Evolutionary conservation across 106 monocot genomes (phyloP).

Genomic region (Triglochin maritima): DNA sequence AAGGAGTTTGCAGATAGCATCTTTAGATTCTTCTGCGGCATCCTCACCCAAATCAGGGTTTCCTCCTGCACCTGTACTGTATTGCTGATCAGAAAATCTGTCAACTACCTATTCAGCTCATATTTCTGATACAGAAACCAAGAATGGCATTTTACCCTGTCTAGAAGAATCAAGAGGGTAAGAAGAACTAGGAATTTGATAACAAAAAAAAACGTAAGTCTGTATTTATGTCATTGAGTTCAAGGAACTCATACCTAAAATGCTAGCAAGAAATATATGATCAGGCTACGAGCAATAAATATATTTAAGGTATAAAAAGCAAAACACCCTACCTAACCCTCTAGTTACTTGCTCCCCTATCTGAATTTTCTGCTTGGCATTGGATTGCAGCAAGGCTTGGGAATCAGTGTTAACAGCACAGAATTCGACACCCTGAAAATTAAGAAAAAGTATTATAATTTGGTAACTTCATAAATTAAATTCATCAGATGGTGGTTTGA

Average conservation of each 20-base stretch:
- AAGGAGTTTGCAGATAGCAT: constrained; percentile 14
- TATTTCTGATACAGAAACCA: not conserved
- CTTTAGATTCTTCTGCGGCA: constrained; percentile 26
- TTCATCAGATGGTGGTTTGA: not conserved
- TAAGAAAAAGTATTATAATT: not conserved
- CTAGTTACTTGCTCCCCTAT: constrained; percentile 29
- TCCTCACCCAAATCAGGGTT: constrained; percentile 24
- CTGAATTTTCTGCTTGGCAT: constrained; percentile 15
- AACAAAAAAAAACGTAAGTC: no score
- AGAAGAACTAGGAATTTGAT: no score
- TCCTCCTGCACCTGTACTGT: constrained; percentile 31
- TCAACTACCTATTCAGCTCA: constrained; percentile 2
- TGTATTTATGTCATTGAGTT: no score
- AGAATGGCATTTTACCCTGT: not conserved
- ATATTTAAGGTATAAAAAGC: no score
- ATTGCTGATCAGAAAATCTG: constrained; percentile 15
- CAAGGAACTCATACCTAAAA: no score
- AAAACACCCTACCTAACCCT: constrained; percentile 18
- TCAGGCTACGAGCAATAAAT: no score
- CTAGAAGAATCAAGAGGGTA: not conserved
- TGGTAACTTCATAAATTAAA: not conserved
- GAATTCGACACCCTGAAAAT: constrained; percentile 23
- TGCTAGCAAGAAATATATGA: no score
- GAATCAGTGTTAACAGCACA: constrained; percentile 27
- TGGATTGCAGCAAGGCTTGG: constrained; percentile 26